These are phyloP conservation scores for Metarhizium humberi DNA, from an alignment of 2,329 filamentous ascomycete genomes.

Conservation along the genomic window DNA sequence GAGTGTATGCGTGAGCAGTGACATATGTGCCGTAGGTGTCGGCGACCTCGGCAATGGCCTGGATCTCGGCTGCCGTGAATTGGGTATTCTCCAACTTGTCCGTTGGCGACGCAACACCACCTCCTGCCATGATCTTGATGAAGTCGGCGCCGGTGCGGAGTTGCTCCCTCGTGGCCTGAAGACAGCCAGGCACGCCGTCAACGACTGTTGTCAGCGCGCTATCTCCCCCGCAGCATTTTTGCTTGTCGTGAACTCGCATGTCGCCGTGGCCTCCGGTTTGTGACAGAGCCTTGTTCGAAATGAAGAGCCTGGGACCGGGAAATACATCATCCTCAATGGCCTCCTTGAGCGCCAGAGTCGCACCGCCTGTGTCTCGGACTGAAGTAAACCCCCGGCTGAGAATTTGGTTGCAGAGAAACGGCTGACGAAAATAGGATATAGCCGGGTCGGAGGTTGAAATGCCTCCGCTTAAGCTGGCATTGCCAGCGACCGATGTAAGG, in stretches of 20 bases:
- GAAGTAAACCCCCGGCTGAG: conserved; percentile 49
- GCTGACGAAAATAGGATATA: conserved; percentile 33
- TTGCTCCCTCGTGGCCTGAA: conserved; percentile 42
- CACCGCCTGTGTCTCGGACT: conserved; percentile 49
- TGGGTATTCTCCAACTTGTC: conserved; percentile 44
- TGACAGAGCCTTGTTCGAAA: conserved; percentile 41
- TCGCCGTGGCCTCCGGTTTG: conserved; percentile 53
- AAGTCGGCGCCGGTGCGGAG: conserved; percentile 48
- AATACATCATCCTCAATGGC: conserved; percentile 46
- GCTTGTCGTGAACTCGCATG: conserved; percentile 30
- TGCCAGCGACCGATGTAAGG: conserved; percentile 19
- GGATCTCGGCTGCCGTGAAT: conserved; percentile 47
- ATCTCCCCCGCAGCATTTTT: conserved; percentile 7
- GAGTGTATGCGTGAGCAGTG: conserved; percentile 49
- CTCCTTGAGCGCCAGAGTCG: conserved; percentile 42
- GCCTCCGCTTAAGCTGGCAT: conserved; percentile 14
- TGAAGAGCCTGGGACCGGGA: conserved; percentile 46
- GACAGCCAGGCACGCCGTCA: conserved; percentile 46
- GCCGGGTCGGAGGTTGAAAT: conserved; percentile 19
- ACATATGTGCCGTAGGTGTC: conserved; percentile 40
- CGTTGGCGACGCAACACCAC: conserved; percentile 47
- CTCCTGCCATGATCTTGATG: conserved; percentile 52
- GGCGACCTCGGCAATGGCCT: conserved; percentile 42
- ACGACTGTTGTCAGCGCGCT: conserved; percentile 4
- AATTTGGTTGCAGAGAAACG: conserved; percentile 39